Evolutionary conservation across 768 basidiomycete species (phyloP), one percentile per base, ranked within the genome.

Genomic region (Dioszegia hungarica): DNA sequence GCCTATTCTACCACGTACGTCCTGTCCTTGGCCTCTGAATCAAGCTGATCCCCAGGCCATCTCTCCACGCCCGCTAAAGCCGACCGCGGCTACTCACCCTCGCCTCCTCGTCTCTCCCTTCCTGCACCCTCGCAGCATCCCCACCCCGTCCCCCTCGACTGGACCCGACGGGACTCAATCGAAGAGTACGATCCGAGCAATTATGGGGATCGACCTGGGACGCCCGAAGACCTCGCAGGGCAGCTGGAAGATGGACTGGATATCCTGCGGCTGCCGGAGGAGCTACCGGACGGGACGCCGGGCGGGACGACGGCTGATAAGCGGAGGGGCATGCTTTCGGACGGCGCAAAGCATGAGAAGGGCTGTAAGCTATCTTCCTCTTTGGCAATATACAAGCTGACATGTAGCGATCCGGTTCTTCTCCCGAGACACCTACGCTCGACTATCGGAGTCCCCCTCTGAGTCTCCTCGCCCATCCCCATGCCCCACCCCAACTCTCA

Each of bases 381-480:
- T 19, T 17, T 11, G n/a, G 37, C 11, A n/a, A n/a, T 20, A 31
- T 38, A 8, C 5, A n/a, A 46, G 53, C 55, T 54, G 34, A 45
- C 47, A 9, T 4, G 14, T 33, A 68, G 67, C 60, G 9, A 51
- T 67, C 28, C 57, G 67, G 1, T 66, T 68, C 67, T 71, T 71
- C 62, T 68, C 64, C 9, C 55, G 70, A 34, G 70, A 72, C 44
- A 66, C 56, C 38, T 70, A 70, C 34, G 15, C 39, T 37, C 46
- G 34, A 46, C 15, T 50, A 20, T 29, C 45, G 17, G 22, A 36
- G 27, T 40, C 45, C 8, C 39, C 39, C 22, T 31, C 37, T 20
- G 24, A 34, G 19, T 25, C 61, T 27, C 56, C 27, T 44, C 38
- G 15, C n/a, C 52, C 56, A 2, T n/a, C 41, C 19, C 39, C 15